phyloP scores from a whole-genome alignment of 2,329 filamentous ascomycete species.

The Fonsecaea pedrosoi region DNA sequence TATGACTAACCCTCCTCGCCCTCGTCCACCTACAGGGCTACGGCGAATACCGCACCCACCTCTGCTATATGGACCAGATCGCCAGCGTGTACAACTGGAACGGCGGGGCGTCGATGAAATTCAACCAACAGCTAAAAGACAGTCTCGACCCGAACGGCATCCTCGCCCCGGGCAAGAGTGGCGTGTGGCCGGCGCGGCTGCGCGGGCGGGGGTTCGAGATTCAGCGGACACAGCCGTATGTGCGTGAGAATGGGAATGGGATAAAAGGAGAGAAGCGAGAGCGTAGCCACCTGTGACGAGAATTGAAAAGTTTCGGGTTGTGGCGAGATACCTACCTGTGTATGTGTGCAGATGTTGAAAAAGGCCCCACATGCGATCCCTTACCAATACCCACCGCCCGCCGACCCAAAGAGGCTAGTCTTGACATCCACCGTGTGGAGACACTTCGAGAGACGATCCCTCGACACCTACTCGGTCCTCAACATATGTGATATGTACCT shows the following conservation, averaged over 20 bases:
- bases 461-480: too few relatives aligned
- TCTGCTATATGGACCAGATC: constrained; percentile 54
- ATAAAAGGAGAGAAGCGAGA: neutral
- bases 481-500: too few relatives aligned
- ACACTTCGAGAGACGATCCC: too few relatives aligned
- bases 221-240: neutral
- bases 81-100: constrained; percentile 53
- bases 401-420: too few relatives aligned
- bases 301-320: too few relatives aligned
- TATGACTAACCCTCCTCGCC: constrained; percentile 38
- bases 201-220: constrained; percentile 20
- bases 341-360: too few relatives aligned
- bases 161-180: constrained; percentile 55
- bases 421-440: too few relatives aligned
- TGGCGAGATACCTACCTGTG: too few relatives aligned
- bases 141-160: constrained; percentile 57
- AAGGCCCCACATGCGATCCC: too few relatives aligned
- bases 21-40: constrained; percentile 46
- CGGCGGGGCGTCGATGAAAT: constrained; percentile 49
- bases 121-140: constrained; percentile 56
- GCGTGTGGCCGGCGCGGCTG: constrained; percentile 47
- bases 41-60: constrained; percentile 56
- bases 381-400: too few relatives aligned
- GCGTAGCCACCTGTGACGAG: too few relatives aligned
- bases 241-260: too few relatives aligned